Evolutionary conservation across 1,284 basidiomycete genomes (phyloP).

Genomic region (Ustilago xerochloae): DNA sequence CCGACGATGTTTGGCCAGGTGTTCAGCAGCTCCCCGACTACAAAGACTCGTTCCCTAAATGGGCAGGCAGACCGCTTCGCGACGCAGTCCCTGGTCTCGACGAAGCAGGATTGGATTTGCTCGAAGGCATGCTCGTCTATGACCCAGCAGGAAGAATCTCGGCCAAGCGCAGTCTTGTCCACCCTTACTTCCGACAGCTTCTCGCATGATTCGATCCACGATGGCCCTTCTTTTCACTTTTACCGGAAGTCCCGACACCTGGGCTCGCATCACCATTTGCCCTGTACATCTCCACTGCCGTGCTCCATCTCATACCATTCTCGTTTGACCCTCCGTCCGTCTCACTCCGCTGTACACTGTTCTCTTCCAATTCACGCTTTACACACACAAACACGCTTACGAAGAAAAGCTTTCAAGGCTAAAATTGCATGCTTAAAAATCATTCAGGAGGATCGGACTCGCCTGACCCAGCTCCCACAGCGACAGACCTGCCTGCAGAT

Average conservation of each 20-base stretch:
- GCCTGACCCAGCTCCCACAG: slow-evolving; percentile 50
- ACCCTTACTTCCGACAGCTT: slow-evolving; percentile 43
- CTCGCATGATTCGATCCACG: slow-evolving; percentile 12
- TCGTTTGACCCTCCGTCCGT: not conserved
- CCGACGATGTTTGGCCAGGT: slow-evolving; percentile 91
- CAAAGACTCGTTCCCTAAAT: slow-evolving; percentile 95
- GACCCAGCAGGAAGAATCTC: slow-evolving; percentile 89
- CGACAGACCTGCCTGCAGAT: slow-evolving; percentile 17
- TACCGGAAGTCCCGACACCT: not conserved
- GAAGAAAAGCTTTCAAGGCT: not conserved
- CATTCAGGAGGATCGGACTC: slow-evolving; percentile 13
- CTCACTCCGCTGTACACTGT: slow-evolving; percentile 1
- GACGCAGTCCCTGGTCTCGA: slow-evolving; percentile 67
- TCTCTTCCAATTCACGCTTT: not conserved
- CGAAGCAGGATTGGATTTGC: slow-evolving; percentile 59
- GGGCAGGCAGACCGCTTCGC: slow-evolving; percentile 77
- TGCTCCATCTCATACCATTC: slow-evolving; percentile 13
- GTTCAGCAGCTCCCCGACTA: slow-evolving; percentile 91
- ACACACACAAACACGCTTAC: no score
- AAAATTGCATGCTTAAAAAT: slow-evolving; percentile 5
- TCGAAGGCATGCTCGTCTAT: slow-evolving; percentile 83
- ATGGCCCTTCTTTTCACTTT: not conserved
- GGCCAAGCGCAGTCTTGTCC: slow-evolving; percentile 42
- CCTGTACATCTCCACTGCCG: not conserved
- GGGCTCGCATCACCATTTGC: not conserved